Base-by-base conservation (phyloP, 73 alveolate genomes). In the Paramecium sexaurelia region DNA sequence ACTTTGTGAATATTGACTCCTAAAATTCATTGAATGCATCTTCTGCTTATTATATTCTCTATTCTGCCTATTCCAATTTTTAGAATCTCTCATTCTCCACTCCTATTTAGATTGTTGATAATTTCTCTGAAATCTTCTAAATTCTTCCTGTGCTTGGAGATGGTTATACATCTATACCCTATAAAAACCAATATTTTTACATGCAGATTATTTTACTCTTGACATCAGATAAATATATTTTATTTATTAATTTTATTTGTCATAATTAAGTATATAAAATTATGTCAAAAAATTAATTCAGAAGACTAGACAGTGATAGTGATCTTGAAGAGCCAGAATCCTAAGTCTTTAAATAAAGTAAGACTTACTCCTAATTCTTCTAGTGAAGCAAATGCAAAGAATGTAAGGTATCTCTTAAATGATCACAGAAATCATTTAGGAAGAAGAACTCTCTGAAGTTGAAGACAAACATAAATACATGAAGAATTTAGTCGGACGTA, bases 21-120 rank as follows among this genome's bases (percentile, higher is more conserved):
- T 93, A 87, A 84, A 93, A 93, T 35, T 93, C 95, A 41, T 82
- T 41, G 36, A 91, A 75, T 55, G 95, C 85, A 82, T 92, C 96
- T 84, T 93, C 96, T 20, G 92, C 75, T 47, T 84, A 55, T 33
- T 92, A 68, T 13, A 93, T 91, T 85, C 92, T 39, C 57, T 93
- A 67, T 67, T 93, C 96, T 1, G 92, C 94, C 55, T 61, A 71
- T 55, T 92, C 95, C 69, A 93, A 51, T 43, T 88, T 67, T 40
- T 75, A 55, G 83, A 82, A 88, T 45, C 94, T 55, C 37, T 88
- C 90, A 67, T 68, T 68, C 37, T 88, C 87, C 27, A 82, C 90
- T 32, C 87, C 87, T 7, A 82, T 68, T 40, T 88, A 20, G 19
- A 88, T 82, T 11, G 73, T 61, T 43, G 91, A 68, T 55, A 88